phyloP scores from a whole-genome alignment of 2,329 filamentous ascomycete genomes.

The Coniochaeta sp. region DNA sequence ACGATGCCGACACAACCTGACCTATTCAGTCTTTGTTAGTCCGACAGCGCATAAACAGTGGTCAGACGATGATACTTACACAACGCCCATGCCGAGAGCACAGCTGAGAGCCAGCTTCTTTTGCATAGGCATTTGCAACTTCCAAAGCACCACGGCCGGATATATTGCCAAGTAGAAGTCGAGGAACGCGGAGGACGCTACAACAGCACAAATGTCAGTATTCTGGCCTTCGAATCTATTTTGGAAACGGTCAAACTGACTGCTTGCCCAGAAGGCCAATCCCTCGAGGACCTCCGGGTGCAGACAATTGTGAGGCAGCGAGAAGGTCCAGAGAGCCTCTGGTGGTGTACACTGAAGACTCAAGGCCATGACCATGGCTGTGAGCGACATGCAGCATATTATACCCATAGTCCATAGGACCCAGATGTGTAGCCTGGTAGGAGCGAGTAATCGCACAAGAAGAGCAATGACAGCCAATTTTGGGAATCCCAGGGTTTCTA shows the following conservation, averaged over 20 bases:
- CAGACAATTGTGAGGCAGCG: neutral
- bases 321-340: slow-evolving; percentile 14
- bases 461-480: slow-evolving; percentile 20
- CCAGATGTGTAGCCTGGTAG: slow-evolving; percentile 9
- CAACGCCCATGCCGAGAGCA: neutral
- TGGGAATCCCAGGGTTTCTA: slow-evolving; percentile 18
- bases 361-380: slow-evolving; percentile 12
- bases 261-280: slow-evolving; percentile 1
- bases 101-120: neutral
- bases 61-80: neutral
- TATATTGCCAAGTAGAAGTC: slow-evolving; percentile 1
- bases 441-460: slow-evolving; percentile 17
- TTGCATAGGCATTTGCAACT: neutral
- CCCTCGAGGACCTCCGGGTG: neutral
- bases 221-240: neutral
- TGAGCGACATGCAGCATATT: slow-evolving; percentile 9
- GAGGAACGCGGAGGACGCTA: neutral
- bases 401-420: slow-evolving; percentile 17
- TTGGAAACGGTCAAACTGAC: neutral
- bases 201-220: neutral
- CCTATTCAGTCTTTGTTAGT: neutral
- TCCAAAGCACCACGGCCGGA: neutral
- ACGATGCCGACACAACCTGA: neutral
- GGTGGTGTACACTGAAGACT: slow-evolving; percentile 17
- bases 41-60: neutral